A percentile compares a stretch with the other conserved stretches of the same genome.
These are phyloP conservation scores for Boletus fagicola DNA, from an alignment of 768 basidiomycete genomes.

Conservation along the genomic window DNA sequence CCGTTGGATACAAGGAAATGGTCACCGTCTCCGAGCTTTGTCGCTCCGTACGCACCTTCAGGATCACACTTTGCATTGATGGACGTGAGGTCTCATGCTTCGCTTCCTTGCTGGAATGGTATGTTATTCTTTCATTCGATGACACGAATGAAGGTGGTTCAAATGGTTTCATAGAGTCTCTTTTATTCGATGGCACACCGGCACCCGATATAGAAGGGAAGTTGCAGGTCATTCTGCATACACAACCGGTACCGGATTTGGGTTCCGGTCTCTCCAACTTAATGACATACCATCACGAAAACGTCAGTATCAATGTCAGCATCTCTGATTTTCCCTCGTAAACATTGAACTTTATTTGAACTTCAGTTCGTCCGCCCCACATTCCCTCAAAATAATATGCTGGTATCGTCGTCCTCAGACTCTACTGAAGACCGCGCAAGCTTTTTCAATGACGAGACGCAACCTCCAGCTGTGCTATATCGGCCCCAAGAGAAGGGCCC, in stretches of 20 bases:
- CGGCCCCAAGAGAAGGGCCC: too few relatives aligned
- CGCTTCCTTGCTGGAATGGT: neutral
- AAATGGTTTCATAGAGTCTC: neutral
- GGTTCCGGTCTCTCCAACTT: neutral
- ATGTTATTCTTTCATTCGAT: neutral
- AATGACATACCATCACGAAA: neutral
- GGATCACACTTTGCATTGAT: neutral
- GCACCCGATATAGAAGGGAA: neutral
- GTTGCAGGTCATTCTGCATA: neutral
- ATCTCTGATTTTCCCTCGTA: neutral
- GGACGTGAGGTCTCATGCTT: neutral
- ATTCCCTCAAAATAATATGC: neutral
- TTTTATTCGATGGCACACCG: neutral
- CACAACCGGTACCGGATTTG: neutral
- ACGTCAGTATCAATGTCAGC: neutral
- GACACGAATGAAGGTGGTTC: neutral
- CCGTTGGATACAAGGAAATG: neutral
- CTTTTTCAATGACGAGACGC: too few relatives aligned
- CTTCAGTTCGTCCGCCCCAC: neutral
- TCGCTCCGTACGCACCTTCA: neutral
- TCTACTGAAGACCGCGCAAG: neutral
- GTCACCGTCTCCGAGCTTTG: neutral
- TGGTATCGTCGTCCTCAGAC: neutral
- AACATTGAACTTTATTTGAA: too few relatives aligned
- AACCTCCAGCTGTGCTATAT: neutral